These are phyloP conservation scores for Suhomyces tanzawaensis DNA, from an alignment of 805 yeast genomes.

Conservation along the genomic window DNA sequence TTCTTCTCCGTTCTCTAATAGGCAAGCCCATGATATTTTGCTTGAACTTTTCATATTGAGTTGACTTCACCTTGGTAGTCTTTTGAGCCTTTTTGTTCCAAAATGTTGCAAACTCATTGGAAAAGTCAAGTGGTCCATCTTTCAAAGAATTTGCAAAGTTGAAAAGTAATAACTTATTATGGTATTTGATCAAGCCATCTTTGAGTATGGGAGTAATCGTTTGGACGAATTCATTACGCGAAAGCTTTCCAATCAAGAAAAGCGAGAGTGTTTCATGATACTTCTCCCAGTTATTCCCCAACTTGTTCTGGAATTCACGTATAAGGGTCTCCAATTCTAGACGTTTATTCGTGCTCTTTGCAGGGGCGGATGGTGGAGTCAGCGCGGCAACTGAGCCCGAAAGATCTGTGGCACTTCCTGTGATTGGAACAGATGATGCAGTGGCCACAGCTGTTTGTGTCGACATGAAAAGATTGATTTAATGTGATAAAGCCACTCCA, in stretches of 20 bases:
- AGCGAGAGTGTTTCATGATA: conserved; percentile 77
- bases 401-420: background rate
- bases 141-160: conserved; percentile 81
- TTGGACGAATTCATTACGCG: conserved; percentile 68
- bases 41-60: conserved; percentile 79
- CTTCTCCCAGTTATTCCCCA: conserved; percentile 83
- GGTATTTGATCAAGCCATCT: conserved; percentile 56
- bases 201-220: conserved; percentile 56
- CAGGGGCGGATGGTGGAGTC: background rate
- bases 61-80: conserved; percentile 49
- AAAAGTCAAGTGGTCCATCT: conserved; percentile 63
- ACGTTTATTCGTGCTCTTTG: conserved; percentile 18
- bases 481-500: no score
- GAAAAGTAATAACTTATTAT: conserved; percentile 78
- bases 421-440: background rate
- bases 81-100: conserved; percentile 52
- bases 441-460: conserved; percentile 1
- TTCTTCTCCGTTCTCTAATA: conserved; percentile 76
- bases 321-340: conserved; percentile 50
- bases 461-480: no score
- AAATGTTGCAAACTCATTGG: conserved; percentile 40
- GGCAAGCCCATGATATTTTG: conserved; percentile 85
- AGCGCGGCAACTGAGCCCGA: background rate
- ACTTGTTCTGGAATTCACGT: conserved; percentile 63
- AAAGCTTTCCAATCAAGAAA: conserved; percentile 75